Conservation (phyloP, 352 stramenopile species). For the Pythium dissotocum region DNA sequence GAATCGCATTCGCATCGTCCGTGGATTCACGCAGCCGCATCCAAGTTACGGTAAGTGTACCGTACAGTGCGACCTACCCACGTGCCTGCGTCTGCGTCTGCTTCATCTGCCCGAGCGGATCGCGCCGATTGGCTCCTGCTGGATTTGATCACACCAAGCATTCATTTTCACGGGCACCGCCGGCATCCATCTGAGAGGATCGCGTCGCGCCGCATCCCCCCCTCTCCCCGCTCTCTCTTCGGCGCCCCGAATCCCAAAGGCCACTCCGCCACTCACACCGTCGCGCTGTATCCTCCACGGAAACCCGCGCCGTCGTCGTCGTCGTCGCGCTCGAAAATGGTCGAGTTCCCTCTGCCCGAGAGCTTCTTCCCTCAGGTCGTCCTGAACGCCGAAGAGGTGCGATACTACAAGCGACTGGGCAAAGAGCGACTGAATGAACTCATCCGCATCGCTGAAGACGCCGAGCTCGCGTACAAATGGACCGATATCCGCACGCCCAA, state of each 20-base stretch:
- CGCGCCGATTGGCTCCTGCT: constrained; percentile 10
- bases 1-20: constrained; percentile 1
- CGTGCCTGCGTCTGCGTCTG: constrained; percentile 1
- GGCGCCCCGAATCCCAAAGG: constrained; percentile 2
- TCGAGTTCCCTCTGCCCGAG: constrained; percentile 75
- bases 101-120: constrained; percentile 7
- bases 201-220: background rate
- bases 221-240: background rate
- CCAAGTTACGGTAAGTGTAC: background rate
- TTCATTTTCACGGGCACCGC: constrained; percentile 6
- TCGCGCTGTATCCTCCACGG: constrained; percentile 3
- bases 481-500: constrained; percentile 30
- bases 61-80: background rate
- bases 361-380: constrained; percentile 84
- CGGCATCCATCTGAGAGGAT: background rate
- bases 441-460: constrained; percentile 77
- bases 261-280: constrained; percentile 4
- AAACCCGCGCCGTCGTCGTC: background rate
- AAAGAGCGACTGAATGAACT: constrained; percentile 76
- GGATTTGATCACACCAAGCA: background rate
- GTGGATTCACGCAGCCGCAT: background rate
- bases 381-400: constrained; percentile 65
- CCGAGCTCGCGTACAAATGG: constrained; percentile 80
- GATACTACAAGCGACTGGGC: constrained; percentile 73
- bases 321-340: constrained; percentile 20